These are phyloP conservation scores for Aspergillus egyptiacus DNA, from an alignment of 495 filamentous ascomycete species.

Conservation along the genomic window DNA sequence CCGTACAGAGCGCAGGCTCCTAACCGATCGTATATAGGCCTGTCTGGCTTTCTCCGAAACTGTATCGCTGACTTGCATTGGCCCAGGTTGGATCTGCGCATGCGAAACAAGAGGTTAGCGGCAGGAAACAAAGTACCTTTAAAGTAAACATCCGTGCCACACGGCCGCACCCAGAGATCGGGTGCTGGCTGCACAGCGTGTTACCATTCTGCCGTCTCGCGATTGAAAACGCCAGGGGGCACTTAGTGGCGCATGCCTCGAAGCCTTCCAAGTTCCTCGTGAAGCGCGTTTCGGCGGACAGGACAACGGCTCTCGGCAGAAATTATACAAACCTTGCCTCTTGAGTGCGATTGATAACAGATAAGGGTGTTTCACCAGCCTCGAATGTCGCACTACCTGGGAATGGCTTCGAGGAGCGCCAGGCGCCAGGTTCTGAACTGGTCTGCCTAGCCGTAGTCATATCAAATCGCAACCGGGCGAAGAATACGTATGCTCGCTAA, in stretches of 20 bases:
- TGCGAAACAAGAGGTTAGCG: neutral
- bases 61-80: neutral
- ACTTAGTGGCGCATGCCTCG: slow-evolving; percentile 7
- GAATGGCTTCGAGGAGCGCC: slow-evolving; percentile 1
- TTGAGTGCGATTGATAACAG: slow-evolving; percentile 4
- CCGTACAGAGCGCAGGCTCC: too few relatives aligned
- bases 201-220: neutral
- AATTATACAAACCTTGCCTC: neutral
- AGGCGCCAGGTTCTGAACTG: neutral
- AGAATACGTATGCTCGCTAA: too few relatives aligned
- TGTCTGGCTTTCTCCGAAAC: neutral
- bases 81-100: neutral
- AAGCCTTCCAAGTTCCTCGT: neutral
- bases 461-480: neutral
- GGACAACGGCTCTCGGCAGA: slow-evolving; percentile 1
- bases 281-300: neutral
- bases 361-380: slow-evolving; percentile 2
- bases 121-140: neutral
- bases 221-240: neutral
- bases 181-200: slow-evolving; percentile 7
- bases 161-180: slow-evolving; percentile 3
- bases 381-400: neutral
- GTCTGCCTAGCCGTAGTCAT: neutral
- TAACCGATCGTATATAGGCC: too few relatives aligned
- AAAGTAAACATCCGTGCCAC: slow-evolving; percentile 4